Evolutionary conservation across 768 basidiomycete species (phyloP).

Genomic region (Epithele typhae): DNA sequence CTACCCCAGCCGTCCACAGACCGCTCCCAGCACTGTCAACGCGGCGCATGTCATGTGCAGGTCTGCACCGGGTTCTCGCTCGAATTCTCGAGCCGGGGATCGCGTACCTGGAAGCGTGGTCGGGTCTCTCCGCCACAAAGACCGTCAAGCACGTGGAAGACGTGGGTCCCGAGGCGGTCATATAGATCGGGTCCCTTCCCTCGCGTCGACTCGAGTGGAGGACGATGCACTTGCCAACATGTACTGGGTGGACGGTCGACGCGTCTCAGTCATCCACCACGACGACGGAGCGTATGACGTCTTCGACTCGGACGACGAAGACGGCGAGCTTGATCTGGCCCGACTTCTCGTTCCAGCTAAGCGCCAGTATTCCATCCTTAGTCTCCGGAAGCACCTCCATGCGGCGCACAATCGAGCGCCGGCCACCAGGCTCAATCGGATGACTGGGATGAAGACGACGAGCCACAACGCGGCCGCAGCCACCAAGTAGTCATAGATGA

Average conservation of each 20-base stretch:
- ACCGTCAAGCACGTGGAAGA: slow-evolving; percentile 13
- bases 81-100: slow-evolving; percentile 39
- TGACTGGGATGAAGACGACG: slow-evolving; percentile 25
- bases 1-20: slow-evolving; percentile 28
- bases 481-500: slow-evolving; percentile 13
- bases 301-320: slow-evolving; percentile 29
- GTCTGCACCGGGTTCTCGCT: slow-evolving; percentile 65
- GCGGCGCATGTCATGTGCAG: slow-evolving; percentile 59
- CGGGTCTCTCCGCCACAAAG: slow-evolving; percentile 12
- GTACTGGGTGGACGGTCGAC: slow-evolving; percentile 22
- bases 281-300: too few species aligned
- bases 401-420: slow-evolving; percentile 4
- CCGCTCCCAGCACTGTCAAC: slow-evolving; percentile 38
- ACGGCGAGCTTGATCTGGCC: slow-evolving; percentile 59
- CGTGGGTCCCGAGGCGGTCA: slow-evolving; percentile 19
- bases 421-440: slow-evolving; percentile 14
- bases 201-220: slow-evolving; percentile 57
- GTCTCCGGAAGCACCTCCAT: slow-evolving; percentile 59
- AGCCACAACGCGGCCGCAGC: slow-evolving; percentile 7
- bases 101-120: slow-evolving; percentile 7
- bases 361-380: slow-evolving; percentile 70
- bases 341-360: slow-evolving; percentile 66
- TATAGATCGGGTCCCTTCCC: slow-evolving; percentile 46
- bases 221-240: slow-evolving; percentile 49
- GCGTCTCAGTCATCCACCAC: slow-evolving; percentile 14